Percentiles rank a stretch among this genome's conserved stretches.
phyloP scores from a whole-genome alignment of 2,329 filamentous ascomycete species.

The Trichoderma sp. region DNA sequence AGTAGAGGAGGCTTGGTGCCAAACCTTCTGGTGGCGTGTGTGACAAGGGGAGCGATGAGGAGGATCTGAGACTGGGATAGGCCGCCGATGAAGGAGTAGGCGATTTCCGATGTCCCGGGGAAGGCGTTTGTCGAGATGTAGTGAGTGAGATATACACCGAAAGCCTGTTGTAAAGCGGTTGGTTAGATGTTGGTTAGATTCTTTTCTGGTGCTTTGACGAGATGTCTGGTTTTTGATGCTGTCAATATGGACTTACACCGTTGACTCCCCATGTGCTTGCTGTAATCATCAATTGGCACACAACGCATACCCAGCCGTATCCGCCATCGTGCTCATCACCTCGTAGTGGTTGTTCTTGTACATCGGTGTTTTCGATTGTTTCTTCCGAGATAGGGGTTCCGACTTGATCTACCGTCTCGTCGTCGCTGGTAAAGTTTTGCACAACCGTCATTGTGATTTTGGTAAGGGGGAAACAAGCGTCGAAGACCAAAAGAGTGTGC shows the following conservation, averaged over 20 bases:
- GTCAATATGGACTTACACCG: conserved; percentile 29
- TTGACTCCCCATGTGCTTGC: conserved; percentile 42
- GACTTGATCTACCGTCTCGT: not conserved
- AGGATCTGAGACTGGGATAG: conserved; percentile 48
- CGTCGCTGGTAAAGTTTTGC: not conserved
- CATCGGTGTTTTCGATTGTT: not conserved
- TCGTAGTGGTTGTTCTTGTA: not conserved
- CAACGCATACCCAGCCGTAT: conserved; percentile 43
- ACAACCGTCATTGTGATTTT: not conserved
- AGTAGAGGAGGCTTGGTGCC: conserved; percentile 43
- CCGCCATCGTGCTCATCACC: conserved; percentile 44
- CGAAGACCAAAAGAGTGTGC: not conserved
- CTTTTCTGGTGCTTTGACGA: not conserved
- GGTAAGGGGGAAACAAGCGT: not conserved
- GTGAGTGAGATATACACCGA: conserved; percentile 54
- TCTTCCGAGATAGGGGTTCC: not conserved
- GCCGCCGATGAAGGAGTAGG: conserved; percentile 59
- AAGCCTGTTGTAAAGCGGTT: not conserved
- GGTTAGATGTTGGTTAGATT: not conserved
- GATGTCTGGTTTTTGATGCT: conserved; percentile 34
- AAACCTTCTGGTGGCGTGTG: conserved; percentile 27
- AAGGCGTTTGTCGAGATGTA: conserved; percentile 53
- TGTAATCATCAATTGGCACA: conserved; percentile 34
- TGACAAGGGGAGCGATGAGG: conserved; percentile 41
- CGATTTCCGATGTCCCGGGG: conserved; percentile 48